Base-by-base conservation (phyloP, 306 rosid species). In the Erythrophleum fordii region DNA sequence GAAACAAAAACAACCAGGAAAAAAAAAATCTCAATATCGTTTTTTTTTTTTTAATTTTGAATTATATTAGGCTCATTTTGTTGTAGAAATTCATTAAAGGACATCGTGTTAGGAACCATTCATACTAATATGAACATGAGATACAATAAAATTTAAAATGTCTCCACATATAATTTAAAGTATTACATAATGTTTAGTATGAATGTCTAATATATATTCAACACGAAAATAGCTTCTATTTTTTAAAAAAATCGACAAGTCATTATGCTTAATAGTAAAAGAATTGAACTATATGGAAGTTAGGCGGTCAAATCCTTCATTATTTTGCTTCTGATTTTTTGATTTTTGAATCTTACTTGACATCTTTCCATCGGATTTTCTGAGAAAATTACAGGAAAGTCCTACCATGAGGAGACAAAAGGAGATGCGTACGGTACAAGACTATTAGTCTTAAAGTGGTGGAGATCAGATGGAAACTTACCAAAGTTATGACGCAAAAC, bases 291-390 rank as follows among this genome's bases (percentile, higher is more conserved):
- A 41, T 31, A 31, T 18, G 45, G 59, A 51, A 73, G 61, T 44
- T 45, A 46, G 65, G 29, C 45, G 41, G 48, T 73, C n/a, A 22
- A 44, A 25, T 67, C 65, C 18, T 66, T 83, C 72, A 73, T 48
- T 56, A 55, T 73, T 62, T 26, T 35, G 72, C 49, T 66, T 55
- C 20, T 37, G 25, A 60, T 72, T 44, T 76, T 23, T 65, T 72
- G 65, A 25, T 48, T 35, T 59, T 44, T 56, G 42, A 78, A 26
- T 60, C 25, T 66, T 55, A 34, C 55, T 31, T 52, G 28, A 68
- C 34, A 29, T 77, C 52, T 26, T 77, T 51, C 22, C 48, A 72
- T 49, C 1, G 31, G 64, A 72, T 72, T 69, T 65, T 39, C 39
- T 17, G 66, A 74, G 75, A 69, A 11, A 48, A 56, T 26, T 81